Base-by-base conservation (phyloP, 352 stramenopile species). In the Phytophthora sojae region DNA sequence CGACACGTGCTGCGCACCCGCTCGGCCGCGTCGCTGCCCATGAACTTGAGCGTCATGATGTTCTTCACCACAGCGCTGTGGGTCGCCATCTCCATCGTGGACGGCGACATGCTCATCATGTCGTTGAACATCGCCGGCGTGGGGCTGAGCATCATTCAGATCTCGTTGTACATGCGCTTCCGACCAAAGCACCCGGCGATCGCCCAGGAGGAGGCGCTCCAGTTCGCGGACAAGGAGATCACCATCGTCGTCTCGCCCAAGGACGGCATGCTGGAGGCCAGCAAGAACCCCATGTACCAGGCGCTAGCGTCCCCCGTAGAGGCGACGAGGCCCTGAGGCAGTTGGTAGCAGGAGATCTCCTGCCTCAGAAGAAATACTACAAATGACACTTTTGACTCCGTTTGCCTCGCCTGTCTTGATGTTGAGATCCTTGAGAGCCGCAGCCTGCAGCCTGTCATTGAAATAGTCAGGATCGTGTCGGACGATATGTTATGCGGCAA, bases 31-130 rank as follows among this genome's bases (percentile, higher is more conserved):
- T 81, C 69, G 8, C 57, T 77, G 49, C 69, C 64, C n/a, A 73
- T 77, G 32, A 68, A 75, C 37, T 53, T 81, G 54, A 75, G 55
- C 30, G 44, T 63, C 35, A 69, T 69, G 45, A 71, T 71, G 44
- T 54, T 74, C 47, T 57, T 80, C 64, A 75, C 59, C 54, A 74
- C 56, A 1, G 49, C 57, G 12, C 49, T 77, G 47, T 80, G 73
- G 69, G 63, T 75, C 32, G 53, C 57, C 4, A 58, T 70, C 45
- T 64, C 57, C 42, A 64, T 75, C 30, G 71, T 66, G 37, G 55
- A 73, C 39, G 35, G 53, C 51, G 72, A 79, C n/a, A 70, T 76
- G 67, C 67, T 79, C 54, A 74, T 79, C 45, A 71, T 79, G 53
- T 62, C 63, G 25, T 42, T 74, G 44, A 76, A 76, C 47, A 72